Evolutionary conservation across 2,329 filamentous ascomycete genomes (phyloP).

Genomic region (Aspergillus ruber): DNA sequence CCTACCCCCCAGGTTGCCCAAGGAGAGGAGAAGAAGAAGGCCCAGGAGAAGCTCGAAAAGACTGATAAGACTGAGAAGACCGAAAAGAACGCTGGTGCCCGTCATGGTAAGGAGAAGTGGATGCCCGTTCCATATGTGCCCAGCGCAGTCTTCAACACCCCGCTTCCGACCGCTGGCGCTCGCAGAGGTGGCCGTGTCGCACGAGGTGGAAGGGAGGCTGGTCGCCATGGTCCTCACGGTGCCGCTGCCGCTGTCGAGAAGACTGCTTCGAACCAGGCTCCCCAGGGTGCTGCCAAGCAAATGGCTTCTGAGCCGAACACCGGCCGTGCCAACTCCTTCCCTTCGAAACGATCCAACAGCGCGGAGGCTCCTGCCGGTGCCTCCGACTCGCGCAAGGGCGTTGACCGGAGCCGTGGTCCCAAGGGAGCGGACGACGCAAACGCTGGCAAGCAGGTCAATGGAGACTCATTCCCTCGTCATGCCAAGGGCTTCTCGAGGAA

Average conservation of each 20-base stretch:
- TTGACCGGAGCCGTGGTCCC: constrained; percentile 25
- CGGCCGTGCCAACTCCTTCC: constrained; percentile 34
- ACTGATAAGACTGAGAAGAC: constrained; percentile 59
- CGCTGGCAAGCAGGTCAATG: constrained; percentile 23
- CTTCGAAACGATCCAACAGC: constrained; percentile 31
- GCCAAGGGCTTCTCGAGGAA: constrained; percentile 29
- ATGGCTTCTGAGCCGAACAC: constrained; percentile 25
- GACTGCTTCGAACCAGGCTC: constrained; percentile 20
- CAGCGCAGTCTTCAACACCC: constrained; percentile 79
- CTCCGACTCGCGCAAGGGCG: constrained; percentile 27
- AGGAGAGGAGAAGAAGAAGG: constrained; percentile 69
- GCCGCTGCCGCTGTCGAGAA: constrained; percentile 28
- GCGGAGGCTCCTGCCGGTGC: constrained; percentile 20
- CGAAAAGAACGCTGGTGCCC: constrained; percentile 42
- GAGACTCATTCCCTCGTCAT: constrained; percentile 25
- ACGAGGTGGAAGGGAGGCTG: constrained; percentile 49
- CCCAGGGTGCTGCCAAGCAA: constrained; percentile 25
- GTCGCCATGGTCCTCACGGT: constrained; percentile 40
- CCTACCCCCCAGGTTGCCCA: constrained; percentile 79
- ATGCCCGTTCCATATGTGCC: constrained; percentile 75
- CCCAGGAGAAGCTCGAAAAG: constrained; percentile 54
- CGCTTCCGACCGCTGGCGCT: constrained; percentile 47
- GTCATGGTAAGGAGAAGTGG: constrained; percentile 74
- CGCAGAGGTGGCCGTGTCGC: constrained; percentile 51
- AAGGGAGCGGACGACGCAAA: constrained; percentile 29